These are phyloP conservation scores for Mycena vulgaris DNA, from an alignment of 768 basidiomycete species.

Conservation along the genomic window DNA sequence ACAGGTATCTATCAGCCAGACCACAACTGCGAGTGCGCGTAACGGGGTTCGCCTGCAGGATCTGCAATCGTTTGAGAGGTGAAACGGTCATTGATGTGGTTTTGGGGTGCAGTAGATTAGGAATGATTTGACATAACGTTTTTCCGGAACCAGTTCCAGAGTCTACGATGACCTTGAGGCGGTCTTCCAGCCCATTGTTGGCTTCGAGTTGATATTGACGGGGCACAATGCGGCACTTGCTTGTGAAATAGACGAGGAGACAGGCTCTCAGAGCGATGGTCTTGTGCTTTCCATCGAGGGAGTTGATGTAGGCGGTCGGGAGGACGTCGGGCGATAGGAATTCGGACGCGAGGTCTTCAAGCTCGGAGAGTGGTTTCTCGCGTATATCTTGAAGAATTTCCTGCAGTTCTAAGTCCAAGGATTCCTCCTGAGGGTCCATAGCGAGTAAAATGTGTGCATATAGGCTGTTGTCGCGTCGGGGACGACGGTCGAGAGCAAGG, in stretches of 20 bases:
- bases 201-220: slow-evolving; percentile 44
- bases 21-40: background rate
- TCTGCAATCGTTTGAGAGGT: background rate
- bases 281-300: background rate
- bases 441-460: slow-evolving; percentile 5
- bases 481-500: slow-evolving; percentile 1
- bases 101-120: background rate
- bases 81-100: background rate
- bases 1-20: background rate
- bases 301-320: slow-evolving; percentile 12
- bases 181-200: slow-evolving; percentile 36
- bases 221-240: slow-evolving; percentile 34
- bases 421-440: background rate
- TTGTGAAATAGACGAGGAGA: slow-evolving; percentile 25
- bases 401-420: background rate
- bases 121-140: background rate
- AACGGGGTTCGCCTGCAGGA: background rate
- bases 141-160: slow-evolving; percentile 7
- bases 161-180: slow-evolving; percentile 39
- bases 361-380: background rate
- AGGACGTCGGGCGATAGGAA: background rate
- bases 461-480: background rate
- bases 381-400: slow-evolving; percentile 4
- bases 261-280: slow-evolving; percentile 19
- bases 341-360: background rate